These are phyloP conservation scores for Saccharomycopsis lassenensis DNA, from an alignment of 805 yeast genomes.

Conservation along the genomic window DNA sequence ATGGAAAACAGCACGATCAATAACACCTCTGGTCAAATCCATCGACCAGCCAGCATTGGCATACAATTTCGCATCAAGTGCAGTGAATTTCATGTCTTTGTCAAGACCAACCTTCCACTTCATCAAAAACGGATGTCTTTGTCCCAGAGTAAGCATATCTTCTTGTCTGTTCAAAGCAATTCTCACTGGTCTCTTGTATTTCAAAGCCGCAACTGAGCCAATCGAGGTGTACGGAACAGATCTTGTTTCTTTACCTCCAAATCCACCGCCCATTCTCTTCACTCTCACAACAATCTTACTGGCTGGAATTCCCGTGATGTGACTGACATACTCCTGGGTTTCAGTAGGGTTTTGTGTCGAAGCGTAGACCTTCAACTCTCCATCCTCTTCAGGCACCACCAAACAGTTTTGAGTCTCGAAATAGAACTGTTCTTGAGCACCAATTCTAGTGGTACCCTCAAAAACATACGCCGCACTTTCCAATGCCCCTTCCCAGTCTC, in stretches of 20 bases:
- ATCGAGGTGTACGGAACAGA: constrained; percentile 29
- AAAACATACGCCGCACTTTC: constrained; percentile 24
- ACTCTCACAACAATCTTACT: constrained; percentile 30
- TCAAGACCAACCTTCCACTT: constrained; percentile 35
- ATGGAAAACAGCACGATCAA: constrained; percentile 36
- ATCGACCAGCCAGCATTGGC: constrained; percentile 40
- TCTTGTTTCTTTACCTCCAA: constrained; percentile 39
- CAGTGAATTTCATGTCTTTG: constrained; percentile 31
- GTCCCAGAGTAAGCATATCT: constrained; percentile 36
- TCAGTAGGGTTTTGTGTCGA: constrained; percentile 37
- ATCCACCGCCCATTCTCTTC: constrained; percentile 39
- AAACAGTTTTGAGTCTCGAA: constrained; percentile 36
- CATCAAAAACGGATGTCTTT: constrained; percentile 35
- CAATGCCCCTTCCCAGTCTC: constrained; percentile 32
- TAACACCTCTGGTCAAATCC: constrained; percentile 39
- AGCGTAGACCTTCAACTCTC: constrained; percentile 34
- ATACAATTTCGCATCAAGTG: constrained; percentile 28
- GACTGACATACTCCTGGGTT: constrained; percentile 33
- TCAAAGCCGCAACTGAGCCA: constrained; percentile 33
- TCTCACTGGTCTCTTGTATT: constrained; percentile 32
- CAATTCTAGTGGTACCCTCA: constrained; percentile 31
- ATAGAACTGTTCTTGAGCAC: constrained; percentile 41
- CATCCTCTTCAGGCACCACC: constrained; percentile 35
- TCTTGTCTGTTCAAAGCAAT: constrained; percentile 31
- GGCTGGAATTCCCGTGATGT: constrained; percentile 33